Conservation (phyloP, 192 early-diverging fungal genomes). For the Pecoramyces ruminantium region DNA sequence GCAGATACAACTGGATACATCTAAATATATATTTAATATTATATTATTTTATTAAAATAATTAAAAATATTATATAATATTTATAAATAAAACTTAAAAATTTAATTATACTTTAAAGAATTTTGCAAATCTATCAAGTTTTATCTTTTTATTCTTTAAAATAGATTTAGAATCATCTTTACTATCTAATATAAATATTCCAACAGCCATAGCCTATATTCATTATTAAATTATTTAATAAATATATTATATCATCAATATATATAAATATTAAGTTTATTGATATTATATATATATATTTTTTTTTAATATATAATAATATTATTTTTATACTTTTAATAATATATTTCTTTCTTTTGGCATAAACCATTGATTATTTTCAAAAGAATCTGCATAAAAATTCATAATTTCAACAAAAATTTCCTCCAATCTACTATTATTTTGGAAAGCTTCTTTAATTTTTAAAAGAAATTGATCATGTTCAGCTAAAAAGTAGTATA, state of each 20-base stretch:
- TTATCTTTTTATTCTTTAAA: conserved; percentile 22
- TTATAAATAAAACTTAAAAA: too few species aligned
- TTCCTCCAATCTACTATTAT: conserved; percentile 13
- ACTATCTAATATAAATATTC: conserved; percentile 19
- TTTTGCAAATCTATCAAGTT: conserved; percentile 22
- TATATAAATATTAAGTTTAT: too few species aligned
- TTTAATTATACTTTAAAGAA: conserved; percentile 15
- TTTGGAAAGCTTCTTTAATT: conserved; percentile 12
- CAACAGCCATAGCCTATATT: conserved; percentile 25
- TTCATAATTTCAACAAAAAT: conserved; percentile 24
- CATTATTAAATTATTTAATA: neutral
- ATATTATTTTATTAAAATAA: too few species aligned
- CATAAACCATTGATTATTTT: conserved; percentile 8
- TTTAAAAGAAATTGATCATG: conserved; percentile 19
- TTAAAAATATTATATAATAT: too few species aligned
- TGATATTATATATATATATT: neutral
- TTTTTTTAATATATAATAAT: neutral
- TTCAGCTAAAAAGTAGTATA: conserved; percentile 22
- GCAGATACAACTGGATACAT: conserved; percentile 20
- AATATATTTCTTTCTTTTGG: conserved; percentile 14
- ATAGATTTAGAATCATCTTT: conserved; percentile 19
- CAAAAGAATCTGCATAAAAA: conserved; percentile 14
- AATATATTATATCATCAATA: too few species aligned
- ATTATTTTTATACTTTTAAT: conserved; percentile 9
- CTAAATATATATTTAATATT: conserved; percentile 1